A percentile compares a stretch with the other conserved stretches of the same genome.
phyloP scores from a whole-genome alignment of 192 early-diverging fungal genomes.

The Lunasporangiospora selenospora region DNA sequence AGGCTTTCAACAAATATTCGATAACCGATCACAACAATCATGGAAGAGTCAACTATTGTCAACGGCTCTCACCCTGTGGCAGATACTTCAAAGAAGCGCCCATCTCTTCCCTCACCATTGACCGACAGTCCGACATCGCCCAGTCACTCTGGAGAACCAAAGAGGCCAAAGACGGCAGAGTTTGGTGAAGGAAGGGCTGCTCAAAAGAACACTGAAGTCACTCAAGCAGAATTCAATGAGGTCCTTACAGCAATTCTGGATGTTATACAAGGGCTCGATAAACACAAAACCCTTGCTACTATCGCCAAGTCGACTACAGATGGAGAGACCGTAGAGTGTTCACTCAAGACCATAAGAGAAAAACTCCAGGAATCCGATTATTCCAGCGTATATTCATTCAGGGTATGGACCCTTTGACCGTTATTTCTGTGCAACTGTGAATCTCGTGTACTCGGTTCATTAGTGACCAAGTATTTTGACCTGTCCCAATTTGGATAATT shows the following conservation, averaged over 20 bases:
- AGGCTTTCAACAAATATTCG: neutral
- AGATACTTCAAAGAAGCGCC: constrained; percentile 25
- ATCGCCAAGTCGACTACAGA: constrained; percentile 5
- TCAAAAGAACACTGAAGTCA: constrained; percentile 28
- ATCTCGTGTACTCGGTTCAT: too few species aligned
- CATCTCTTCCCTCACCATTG: constrained; percentile 34
- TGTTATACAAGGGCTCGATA: constrained; percentile 27
- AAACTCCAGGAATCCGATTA: constrained; percentile 29
- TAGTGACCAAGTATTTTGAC: too few species aligned
- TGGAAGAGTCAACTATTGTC: constrained; percentile 5
- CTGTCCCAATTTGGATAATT: neutral
- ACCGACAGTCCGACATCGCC: constrained; percentile 21
- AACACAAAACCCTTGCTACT: constrained; percentile 4
- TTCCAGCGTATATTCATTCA: constrained; percentile 21
- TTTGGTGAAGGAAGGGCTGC: constrained; percentile 2
- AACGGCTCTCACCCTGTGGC: constrained; percentile 1
- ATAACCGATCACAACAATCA: neutral
- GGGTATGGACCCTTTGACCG: constrained; percentile 3
- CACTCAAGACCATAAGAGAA: constrained; percentile 4
- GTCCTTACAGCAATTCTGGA: constrained; percentile 16
- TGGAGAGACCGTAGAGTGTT: constrained; percentile 13
- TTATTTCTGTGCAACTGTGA: neutral
- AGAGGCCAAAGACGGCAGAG: constrained; percentile 32
- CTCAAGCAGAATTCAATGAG: constrained; percentile 33
- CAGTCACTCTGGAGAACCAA: constrained; percentile 15